phyloP scores from a whole-genome alignment of 2,329 filamentous ascomycete species.

The Xylaria sp. region DNA sequence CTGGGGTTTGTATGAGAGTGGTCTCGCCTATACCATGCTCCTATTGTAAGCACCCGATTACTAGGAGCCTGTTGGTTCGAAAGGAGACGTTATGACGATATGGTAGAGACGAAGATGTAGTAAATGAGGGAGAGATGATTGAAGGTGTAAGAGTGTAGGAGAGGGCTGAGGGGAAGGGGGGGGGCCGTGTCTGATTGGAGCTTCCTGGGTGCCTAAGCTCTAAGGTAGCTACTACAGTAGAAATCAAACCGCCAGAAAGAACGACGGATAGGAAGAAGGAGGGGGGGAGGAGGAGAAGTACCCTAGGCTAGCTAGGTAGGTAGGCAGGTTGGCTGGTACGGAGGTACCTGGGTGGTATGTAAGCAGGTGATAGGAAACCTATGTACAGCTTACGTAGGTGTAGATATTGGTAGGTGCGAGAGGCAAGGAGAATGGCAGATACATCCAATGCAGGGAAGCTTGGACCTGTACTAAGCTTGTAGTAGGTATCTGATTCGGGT shows the following conservation, averaged over 20 bases:
- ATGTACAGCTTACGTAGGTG: background rate
- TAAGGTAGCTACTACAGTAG: too few species aligned
- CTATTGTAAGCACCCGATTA: background rate
- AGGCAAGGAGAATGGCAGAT: too few species aligned
- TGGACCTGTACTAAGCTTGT: background rate
- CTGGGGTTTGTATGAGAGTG: background rate
- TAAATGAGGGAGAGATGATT: background rate
- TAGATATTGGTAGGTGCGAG: background rate
- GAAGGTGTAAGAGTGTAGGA: slow-evolving; percentile 7
- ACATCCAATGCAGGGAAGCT: slow-evolving; percentile 2
- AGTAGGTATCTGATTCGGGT: too few species aligned
- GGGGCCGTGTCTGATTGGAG: background rate
- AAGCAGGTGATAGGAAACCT: too few species aligned
- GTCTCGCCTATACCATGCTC: background rate
- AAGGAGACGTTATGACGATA: background rate
- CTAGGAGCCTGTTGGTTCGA: background rate
- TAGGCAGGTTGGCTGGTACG: background rate
- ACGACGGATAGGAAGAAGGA: too few species aligned
- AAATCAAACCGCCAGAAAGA: too few species aligned
- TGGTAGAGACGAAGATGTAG: background rate
- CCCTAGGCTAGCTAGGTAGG: background rate
- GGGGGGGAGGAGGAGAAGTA: too few species aligned
- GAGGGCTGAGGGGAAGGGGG: background rate
- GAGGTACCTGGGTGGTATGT: background rate
- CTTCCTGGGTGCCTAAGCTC: background rate